A percentile compares a stretch with the other conserved stretches of the same genome.
Evolutionary conservation across 805 yeast species (phyloP).

Genomic region (Ogataea corticis): DNA sequence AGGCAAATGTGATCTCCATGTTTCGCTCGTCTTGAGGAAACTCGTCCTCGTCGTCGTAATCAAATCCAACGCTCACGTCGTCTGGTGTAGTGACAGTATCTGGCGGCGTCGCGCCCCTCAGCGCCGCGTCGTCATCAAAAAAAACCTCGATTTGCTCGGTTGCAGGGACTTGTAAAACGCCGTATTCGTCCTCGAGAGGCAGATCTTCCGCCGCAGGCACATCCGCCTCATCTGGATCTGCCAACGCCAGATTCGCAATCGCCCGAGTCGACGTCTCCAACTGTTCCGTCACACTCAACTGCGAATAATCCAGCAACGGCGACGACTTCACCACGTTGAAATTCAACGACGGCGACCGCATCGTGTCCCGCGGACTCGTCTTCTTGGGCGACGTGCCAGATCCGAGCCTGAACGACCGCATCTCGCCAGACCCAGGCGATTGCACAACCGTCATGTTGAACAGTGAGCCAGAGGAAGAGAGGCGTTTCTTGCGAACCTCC

Average conservation of each 20-base stretch:
- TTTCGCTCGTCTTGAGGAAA: slow-evolving; percentile 35
- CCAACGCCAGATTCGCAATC: slow-evolving; percentile 6
- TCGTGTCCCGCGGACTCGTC: slow-evolving; percentile 1
- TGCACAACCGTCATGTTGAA: slow-evolving; percentile 23
- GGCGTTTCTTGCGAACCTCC: neutral
- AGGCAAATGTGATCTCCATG: slow-evolving; percentile 32
- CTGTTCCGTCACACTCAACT: neutral
- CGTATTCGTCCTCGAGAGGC: slow-evolving; percentile 8
- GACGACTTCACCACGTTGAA: slow-evolving; percentile 10
- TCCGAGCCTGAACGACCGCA: slow-evolving; percentile 13
- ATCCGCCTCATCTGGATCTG: too few relatives aligned
- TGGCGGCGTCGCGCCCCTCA: neutral
- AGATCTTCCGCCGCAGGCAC: neutral
- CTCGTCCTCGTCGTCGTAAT: slow-evolving; percentile 37
- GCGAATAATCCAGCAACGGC: slow-evolving; percentile 1
- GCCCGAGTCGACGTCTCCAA: slow-evolving; percentile 1
- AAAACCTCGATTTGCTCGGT: slow-evolving; percentile 22
- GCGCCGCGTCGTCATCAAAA: slow-evolving; percentile 25
- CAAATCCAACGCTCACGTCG: too few relatives aligned
- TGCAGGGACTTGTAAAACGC: slow-evolving; percentile 21
- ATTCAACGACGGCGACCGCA: slow-evolving; percentile 13
- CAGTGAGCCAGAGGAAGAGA: slow-evolving; percentile 14
- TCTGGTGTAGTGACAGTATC: neutral
- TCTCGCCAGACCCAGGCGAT: slow-evolving; percentile 10
- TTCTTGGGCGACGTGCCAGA: slow-evolving; percentile 2